phyloP scores from a whole-genome alignment of 2,329 filamentous ascomycete species.

The Microcyclosporella mali region DNA sequence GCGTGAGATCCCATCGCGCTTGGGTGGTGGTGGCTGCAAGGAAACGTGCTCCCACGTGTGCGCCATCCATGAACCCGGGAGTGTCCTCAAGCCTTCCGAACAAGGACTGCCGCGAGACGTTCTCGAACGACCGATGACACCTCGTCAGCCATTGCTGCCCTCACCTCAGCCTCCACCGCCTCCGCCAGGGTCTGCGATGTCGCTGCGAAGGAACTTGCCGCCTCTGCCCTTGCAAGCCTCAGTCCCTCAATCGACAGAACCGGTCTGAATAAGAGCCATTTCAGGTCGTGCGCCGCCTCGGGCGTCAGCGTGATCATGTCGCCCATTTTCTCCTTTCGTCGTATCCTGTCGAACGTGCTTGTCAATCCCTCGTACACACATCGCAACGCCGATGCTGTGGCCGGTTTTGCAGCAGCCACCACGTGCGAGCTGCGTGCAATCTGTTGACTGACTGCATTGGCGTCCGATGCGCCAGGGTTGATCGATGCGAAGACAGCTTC shows the following conservation, averaged over 20 bases:
- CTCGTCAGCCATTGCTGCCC: slow-evolving; percentile 16
- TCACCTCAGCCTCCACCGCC: slow-evolving; percentile 16
- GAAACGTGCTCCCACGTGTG: slow-evolving; percentile 5
- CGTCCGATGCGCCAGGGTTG: slow-evolving; percentile 21
- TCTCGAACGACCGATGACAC: slow-evolving; percentile 20
- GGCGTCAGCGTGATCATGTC: not conserved
- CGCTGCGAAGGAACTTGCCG: slow-evolving; percentile 20
- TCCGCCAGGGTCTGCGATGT: slow-evolving; percentile 12
- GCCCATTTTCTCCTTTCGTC: slow-evolving; percentile 6
- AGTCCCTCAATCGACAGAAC: slow-evolving; percentile 25
- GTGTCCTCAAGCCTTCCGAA: not conserved
- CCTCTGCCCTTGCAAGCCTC: slow-evolving; percentile 25
- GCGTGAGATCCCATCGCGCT: too few species aligned
- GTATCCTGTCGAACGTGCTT: slow-evolving; percentile 10
- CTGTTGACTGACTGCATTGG: slow-evolving; percentile 11
- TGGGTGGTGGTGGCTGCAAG: too few species aligned
- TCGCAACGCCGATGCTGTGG: slow-evolving; percentile 15
- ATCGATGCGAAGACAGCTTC: slow-evolving; percentile 28
- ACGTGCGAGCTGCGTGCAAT: slow-evolving; percentile 15
- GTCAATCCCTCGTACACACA: slow-evolving; percentile 22
- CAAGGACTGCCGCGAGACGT: slow-evolving; percentile 5
- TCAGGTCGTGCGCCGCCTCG: slow-evolving; percentile 13
- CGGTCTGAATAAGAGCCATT: slow-evolving; percentile 22
- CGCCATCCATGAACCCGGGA: too few species aligned
- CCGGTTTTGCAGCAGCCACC: slow-evolving; percentile 14